Evolutionary conservation across 345 rosid species (phyloP).

Genomic region (Murraya paniculata): DNA sequence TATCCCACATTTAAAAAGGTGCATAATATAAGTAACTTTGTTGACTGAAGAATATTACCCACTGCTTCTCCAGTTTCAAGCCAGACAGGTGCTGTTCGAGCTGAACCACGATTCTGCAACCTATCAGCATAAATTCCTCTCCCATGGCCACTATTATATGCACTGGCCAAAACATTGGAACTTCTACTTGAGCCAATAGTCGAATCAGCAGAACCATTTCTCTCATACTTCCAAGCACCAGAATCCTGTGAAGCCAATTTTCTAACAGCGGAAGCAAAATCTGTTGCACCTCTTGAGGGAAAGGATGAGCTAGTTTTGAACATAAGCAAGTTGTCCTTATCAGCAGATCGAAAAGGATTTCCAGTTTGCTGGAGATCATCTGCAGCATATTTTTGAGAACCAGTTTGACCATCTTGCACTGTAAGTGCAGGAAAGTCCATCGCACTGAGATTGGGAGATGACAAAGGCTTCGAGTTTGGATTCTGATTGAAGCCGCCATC

Average conservation of each 20-base stretch:
- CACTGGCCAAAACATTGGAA: constrained; percentile 48
- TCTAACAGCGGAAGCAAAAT: constrained; percentile 94
- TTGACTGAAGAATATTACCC: constrained; percentile 59
- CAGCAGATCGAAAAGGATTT: constrained; percentile 58
- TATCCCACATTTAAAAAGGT: constrained; percentile 26
- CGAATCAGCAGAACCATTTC: constrained; percentile 69
- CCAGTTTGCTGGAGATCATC: constrained; percentile 67
- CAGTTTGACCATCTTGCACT: constrained; percentile 52
- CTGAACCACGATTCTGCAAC: constrained; percentile 59
- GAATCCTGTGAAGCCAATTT: constrained; percentile 84
- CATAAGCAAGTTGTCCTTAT: constrained; percentile 68
- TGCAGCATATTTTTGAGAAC: constrained; percentile 57
- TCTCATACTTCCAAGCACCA: constrained; percentile 80
- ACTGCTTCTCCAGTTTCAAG: constrained; percentile 99
- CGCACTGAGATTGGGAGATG: constrained; percentile 71
- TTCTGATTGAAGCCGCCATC: constrained; percentile 80
- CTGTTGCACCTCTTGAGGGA: constrained; percentile 57
- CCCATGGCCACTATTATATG: constrained; percentile 59
- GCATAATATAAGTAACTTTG: constrained; percentile 26
- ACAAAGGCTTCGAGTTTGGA: constrained; percentile 56
- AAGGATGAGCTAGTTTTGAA: constrained; percentile 61
- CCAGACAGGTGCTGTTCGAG: constrained; percentile 83
- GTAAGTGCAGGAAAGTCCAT: constrained; percentile 88
- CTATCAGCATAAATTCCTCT: constrained; percentile 68
- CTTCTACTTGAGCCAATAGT: constrained; percentile 84